Base-by-base conservation (phyloP, 352 stramenopile species). In the Globisporangium spinosum region DNA sequence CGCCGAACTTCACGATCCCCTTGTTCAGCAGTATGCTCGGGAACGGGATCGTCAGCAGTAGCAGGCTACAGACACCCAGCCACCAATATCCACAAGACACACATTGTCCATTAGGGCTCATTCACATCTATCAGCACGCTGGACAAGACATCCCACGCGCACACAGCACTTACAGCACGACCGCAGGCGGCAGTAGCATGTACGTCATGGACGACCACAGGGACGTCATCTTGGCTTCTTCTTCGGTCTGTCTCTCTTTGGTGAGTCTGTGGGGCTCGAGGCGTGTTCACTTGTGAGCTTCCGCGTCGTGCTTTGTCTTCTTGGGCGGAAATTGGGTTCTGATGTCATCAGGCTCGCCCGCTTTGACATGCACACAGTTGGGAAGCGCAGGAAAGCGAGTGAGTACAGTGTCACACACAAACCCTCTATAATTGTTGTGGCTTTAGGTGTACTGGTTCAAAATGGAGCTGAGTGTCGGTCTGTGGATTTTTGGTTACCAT, bases 161-260 rank as follows among this genome's bases (percentile, higher is more conserved):
- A 13, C 1, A 20, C 34, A 58, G 45, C 7, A 10, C 84, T 65
- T 77, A 93, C 85, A 93, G 78, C 65, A 91, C 69, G 49, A 93
- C 80, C n/a, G 85, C 85, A 25, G 85, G 85, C 40, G 85, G 85
- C 38, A 93, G 80, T 65, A 93, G 70, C 45, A 89, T 76, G 61
- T 91, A 93, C 43, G 85, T 91, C 75, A 89, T 87, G 35, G 83
- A 89, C 49, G 82, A 85, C 85, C 85, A 93, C 71, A 90, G 78
- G 2, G 83, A 84, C 70, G 80, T 55, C 83, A 89, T 90, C 32
- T 49, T 29, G 25, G 43, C 7, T 58, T 22, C 32, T 62, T 58
- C 53, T 58, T 58, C 22, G 12, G 1, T 43, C 9, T 10, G 0
- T 40, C 53, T 64, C 38, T 40, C 43, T 49, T 20, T 22, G 15